phyloP scores from a whole-genome alignment of 2,329 filamentous ascomycete genomes.

The Penicillium sp. region DNA sequence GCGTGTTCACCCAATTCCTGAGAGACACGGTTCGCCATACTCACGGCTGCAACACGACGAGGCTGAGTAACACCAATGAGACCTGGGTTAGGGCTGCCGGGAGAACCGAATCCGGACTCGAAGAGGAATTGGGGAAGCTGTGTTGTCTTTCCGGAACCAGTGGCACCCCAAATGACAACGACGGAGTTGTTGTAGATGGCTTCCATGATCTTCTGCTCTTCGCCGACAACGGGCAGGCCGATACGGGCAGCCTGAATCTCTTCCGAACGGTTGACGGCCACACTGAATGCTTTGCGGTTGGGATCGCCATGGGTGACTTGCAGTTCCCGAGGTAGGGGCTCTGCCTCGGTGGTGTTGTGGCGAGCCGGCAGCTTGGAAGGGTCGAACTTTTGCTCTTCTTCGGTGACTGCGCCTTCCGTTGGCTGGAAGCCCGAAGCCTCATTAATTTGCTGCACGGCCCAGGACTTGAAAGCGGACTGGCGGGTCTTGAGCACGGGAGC shows the following conservation, averaged over 20 bases:
- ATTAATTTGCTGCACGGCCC: slow-evolving; percentile 86
- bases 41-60: slow-evolving; percentile 89
- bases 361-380: slow-evolving; percentile 36
- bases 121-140: slow-evolving; percentile 96
- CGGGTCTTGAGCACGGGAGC: slow-evolving; percentile 34
- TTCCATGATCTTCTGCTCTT: slow-evolving; percentile 98
- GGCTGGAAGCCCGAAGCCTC: slow-evolving; percentile 72
- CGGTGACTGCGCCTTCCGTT: slow-evolving; percentile 36
- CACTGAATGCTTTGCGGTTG: slow-evolving; percentile 73
- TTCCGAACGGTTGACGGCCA: slow-evolving; percentile 68
- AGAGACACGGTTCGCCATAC: slow-evolving; percentile 89
- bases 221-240: slow-evolving; percentile 83
- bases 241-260: slow-evolving; percentile 78
- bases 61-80: slow-evolving; percentile 96
- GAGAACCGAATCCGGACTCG: slow-evolving; percentile 86
- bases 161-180: slow-evolving; percentile 90
- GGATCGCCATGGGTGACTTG: slow-evolving; percentile 43
- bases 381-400: slow-evolving; percentile 36
- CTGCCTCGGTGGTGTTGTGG: slow-evolving; percentile 41
- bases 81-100: slow-evolving; percentile 76
- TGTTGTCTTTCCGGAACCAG: slow-evolving; percentile 96
- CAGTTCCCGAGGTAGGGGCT: slow-evolving; percentile 43
- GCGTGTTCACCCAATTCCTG: slow-evolving; percentile 79
- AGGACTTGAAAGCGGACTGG: slow-evolving; percentile 81
- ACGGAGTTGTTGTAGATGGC: slow-evolving; percentile 89